Conservation (phyloP, 2,329 filamentous ascomycete species). For the Lizonia empirigonia region DNA sequence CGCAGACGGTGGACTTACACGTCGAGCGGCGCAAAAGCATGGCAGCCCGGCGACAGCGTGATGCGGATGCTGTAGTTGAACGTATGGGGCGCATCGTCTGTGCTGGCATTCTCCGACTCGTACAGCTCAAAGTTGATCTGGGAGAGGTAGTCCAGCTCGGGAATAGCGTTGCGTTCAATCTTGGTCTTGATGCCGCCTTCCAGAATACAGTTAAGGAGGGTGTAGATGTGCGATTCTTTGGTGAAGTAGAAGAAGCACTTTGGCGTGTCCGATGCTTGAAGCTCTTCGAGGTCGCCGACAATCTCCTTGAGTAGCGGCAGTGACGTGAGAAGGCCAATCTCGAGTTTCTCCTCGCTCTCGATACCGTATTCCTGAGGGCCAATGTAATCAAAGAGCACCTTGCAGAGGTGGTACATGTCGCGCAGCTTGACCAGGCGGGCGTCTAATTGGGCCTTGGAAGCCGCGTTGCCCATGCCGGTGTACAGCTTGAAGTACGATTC, state of each 20-base stretch:
- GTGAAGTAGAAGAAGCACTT: slow-evolving; percentile 99
- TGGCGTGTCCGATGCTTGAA: slow-evolving; percentile 90
- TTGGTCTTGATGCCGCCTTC: slow-evolving; percentile 97
- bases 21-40: slow-evolving; percentile 94
- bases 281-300: slow-evolving; percentile 93
- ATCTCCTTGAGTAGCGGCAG: slow-evolving; percentile 94
- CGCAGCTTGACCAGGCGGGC: slow-evolving; percentile 84
- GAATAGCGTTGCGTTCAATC: slow-evolving; percentile 92
- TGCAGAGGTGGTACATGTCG: slow-evolving; percentile 90
- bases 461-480: slow-evolving; percentile 66
- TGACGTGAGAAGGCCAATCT: slow-evolving; percentile 93
- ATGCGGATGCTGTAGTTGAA: slow-evolving; percentile 97
- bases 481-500: slow-evolving; percentile 88
- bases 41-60: slow-evolving; percentile 92
- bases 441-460: slow-evolving; percentile 78
- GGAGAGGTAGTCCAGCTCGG: slow-evolving; percentile 94
- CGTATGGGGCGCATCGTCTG: slow-evolving; percentile 66
- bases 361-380: slow-evolving; percentile 99
- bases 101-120: slow-evolving; percentile 78
- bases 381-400: slow-evolving; percentile 97
- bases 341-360: slow-evolving; percentile 93
- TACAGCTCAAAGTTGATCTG: slow-evolving; percentile 99
- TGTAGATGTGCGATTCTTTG: slow-evolving; percentile 99
- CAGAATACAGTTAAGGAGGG: slow-evolving; percentile 93
- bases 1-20: slow-evolving; percentile 54